phyloP scores from a whole-genome alignment of 176 grass and related monocot genomes.

The Bolboschoenus planiculmis region DNA sequence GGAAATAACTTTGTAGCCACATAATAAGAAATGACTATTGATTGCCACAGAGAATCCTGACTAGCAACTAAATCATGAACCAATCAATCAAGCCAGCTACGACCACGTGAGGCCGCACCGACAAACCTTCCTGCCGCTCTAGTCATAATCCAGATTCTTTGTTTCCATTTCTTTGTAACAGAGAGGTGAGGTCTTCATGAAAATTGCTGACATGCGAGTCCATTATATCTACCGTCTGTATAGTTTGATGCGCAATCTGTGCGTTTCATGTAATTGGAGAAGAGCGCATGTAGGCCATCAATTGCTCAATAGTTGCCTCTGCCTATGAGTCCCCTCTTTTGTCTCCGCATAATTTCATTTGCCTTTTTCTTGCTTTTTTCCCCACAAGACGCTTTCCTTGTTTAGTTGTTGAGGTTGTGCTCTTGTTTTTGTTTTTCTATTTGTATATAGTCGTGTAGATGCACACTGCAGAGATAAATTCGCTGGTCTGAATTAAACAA shows the following conservation, averaged over 20 bases:
- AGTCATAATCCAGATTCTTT: background rate
- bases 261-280: too few relatives aligned
- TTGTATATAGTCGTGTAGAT: too few relatives aligned
- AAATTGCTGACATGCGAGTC: background rate
- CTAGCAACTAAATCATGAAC: background rate
- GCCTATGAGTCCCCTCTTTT: background rate
- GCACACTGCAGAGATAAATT: too few relatives aligned
- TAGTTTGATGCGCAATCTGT: too few relatives aligned
- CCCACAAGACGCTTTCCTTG: background rate
- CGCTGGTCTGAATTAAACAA: too few relatives aligned
- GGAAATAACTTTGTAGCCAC: background rate
- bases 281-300: background rate
- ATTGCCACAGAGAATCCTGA: background rate
- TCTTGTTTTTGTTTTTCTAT: too few relatives aligned
- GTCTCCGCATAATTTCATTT: background rate
- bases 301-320: background rate
- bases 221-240: background rate
- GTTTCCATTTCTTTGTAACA: background rate
- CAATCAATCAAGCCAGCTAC: background rate
- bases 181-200: background rate
- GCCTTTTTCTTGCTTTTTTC: background rate
- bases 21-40: background rate
- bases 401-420: background rate
- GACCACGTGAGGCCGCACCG: background rate
- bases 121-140: background rate